Evolutionary conservation across 148 eudicot genomes (phyloP), one percentile per base, ranked within the genome.

Genomic region (Amaranthus palmeri): DNA sequence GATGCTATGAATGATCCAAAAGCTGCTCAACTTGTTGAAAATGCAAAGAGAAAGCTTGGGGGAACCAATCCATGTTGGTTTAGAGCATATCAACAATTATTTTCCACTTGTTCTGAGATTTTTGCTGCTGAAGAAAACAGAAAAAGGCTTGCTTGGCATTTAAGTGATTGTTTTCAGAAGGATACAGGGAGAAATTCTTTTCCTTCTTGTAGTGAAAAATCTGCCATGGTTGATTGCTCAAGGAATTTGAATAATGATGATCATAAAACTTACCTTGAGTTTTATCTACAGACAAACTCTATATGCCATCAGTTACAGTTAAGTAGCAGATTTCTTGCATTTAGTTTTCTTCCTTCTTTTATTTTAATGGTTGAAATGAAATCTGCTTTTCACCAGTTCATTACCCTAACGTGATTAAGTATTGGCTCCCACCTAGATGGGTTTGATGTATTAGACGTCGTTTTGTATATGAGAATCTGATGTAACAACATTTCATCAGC

Each of bases 231-330:
- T 49, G 81, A 76, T 42, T 92, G 97, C 76, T 67, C 82, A 36
- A 62, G 80, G 46, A 77, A 78, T 25, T 59, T 92, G 78, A 84
- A 79, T 53, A 78, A 78, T 40, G 84, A 88, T 79, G 88, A 84
- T 5, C 85, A 75, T 42, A 87, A 76, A 59, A 71, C 84, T 17
- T 90, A 75, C 81, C 88, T 90, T 9, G 92, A 82, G 64, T 92
- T 86, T 45, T 86, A 79, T 73, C 86, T 92, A 4, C 83, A 87
- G 61, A 83, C 91, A 14, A 87, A 88, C 14, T 68, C 88, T 47
- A 83, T 92, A 17, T 92, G 97, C 67, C 87, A 92, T 78, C 96
- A 90, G 36, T 78, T 92, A 75, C 97, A 92, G 97, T 92, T 44
- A 58, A 72, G 75, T 61, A 40, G 56, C 25, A 45, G 36, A 59